Evolutionary conservation across 371 early-diverging fungal genomes (phyloP).

Genomic region (Lichtheimia ornata): DNA sequence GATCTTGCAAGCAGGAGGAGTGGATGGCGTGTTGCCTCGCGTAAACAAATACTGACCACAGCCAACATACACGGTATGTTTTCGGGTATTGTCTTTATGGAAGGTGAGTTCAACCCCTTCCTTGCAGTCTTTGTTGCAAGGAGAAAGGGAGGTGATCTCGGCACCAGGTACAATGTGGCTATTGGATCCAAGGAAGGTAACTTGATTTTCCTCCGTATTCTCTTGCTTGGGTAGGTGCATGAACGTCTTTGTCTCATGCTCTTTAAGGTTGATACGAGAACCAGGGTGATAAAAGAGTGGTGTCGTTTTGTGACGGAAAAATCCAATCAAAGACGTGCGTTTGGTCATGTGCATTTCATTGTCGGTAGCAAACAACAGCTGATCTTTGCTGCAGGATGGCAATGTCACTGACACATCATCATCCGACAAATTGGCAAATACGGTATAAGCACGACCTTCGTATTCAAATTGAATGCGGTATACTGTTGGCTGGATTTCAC

Average conservation of each 20-base stretch:
- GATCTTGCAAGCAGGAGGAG: slow-evolving; percentile 20
- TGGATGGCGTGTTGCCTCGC: not conserved
- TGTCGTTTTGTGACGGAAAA: slow-evolving; percentile 15
- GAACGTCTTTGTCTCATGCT: slow-evolving; percentile 48
- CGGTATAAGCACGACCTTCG: slow-evolving; percentile 29
- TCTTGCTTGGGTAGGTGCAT: slow-evolving; percentile 34
- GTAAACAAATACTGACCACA: slow-evolving; percentile 22
- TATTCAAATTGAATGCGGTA: slow-evolving; percentile 33
- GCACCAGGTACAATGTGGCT: slow-evolving; percentile 51
- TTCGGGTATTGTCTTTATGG: slow-evolving; percentile 24
- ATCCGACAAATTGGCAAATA: slow-evolving; percentile 46
- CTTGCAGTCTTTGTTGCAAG: slow-evolving; percentile 1
- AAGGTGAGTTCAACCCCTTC: slow-evolving; percentile 19
- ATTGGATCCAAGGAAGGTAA: slow-evolving; percentile 33
- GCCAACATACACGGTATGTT: slow-evolving; percentile 29
- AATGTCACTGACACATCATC: slow-evolving; percentile 42
- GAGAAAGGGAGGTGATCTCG: slow-evolving; percentile 23
- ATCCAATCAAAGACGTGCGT: not conserved
- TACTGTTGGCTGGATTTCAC: slow-evolving; percentile 40
- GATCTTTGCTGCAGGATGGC: slow-evolving; percentile 22
- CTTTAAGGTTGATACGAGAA: slow-evolving; percentile 23
- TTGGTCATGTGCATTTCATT: slow-evolving; percentile 39
- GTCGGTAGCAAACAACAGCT: slow-evolving; percentile 36
- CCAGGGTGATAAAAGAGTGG: slow-evolving; percentile 40
- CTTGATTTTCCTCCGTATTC: not conserved